phyloP scores from a whole-genome alignment of 352 stramenopile species.

The Stramenopiles sp. region DNA sequence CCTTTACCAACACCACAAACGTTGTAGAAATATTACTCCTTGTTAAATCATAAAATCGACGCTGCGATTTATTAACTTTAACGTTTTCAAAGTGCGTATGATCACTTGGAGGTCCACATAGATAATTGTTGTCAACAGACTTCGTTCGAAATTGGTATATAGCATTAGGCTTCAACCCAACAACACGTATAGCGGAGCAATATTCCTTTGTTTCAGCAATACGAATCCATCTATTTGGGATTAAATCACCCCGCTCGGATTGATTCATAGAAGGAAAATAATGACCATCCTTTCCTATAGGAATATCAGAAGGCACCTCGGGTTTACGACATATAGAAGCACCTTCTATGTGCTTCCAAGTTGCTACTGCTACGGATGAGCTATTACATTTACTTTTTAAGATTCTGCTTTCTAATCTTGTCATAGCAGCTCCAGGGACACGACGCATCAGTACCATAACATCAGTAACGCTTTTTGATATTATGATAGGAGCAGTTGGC shows the following conservation, averaged over 20 bases:
- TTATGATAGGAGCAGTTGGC: background rate
- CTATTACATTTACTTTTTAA: no score
- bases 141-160: background rate
- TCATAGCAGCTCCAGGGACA: background rate
- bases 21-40: background rate
- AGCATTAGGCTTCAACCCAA: background rate
- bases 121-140: background rate
- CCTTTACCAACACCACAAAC: background rate
- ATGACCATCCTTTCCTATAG: no score
- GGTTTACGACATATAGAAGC: background rate
- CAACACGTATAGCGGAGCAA: background rate
- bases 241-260: no score
- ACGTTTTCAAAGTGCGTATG: background rate
- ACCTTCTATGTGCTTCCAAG: background rate
- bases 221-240: background rate
- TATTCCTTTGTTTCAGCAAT: background rate
- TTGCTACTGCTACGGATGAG: background rate
- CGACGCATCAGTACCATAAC: background rate
- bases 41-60: background rate
- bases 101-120: background rate
- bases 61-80: background rate
- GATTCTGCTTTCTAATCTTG: background rate
- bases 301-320: background rate
- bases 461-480: background rate
- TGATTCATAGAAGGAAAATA: no score